Evolutionary conservation across 345 rosid genomes (phyloP), one percentile per base, ranked within the genome.

Genomic region (Stellera chamaejasme): DNA sequence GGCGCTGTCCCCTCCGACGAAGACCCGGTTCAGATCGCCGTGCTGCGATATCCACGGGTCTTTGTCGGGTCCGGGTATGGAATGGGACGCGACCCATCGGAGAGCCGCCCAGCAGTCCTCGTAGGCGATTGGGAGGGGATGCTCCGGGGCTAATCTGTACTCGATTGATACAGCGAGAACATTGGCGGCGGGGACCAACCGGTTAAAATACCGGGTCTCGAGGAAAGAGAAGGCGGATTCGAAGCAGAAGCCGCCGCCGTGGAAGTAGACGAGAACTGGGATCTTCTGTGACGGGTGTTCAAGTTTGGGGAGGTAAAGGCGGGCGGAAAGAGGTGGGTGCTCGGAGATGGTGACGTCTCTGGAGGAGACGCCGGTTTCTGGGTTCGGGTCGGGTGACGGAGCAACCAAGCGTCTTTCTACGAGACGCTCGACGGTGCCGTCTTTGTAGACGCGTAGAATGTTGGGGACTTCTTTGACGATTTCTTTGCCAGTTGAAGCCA

Each of bases 81-180:
- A 47, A 42, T 68, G 60, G 3, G 75, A 63, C 5, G 76, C 72
- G 3, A 64, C 74, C 71, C 75, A 77, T 25, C 63, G 60, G 59
- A 73, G 66, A 2, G 66, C 77, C 8, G 58, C 28, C 79, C 77
- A 79, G 55, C 67, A 71, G 32, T 76, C 84, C 14, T 76, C 71
- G 10, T 60, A 74, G 45, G 59, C 59, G 19, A 53, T 16, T 0
- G 84, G 81, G 13, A 73, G 52, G 13, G 60, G 75, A 45, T 68
- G 49, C 61, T 71, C 78, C 0, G 84, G 84, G 27, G 77, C 74
- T 10, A 64, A 54, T 41, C 77, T 60, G 66, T 73, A 76, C 43
- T 79, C 79, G 8, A 76, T 61, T 14, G 81, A 73, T 23, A 79
- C 39, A 4, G 77, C 77, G 43, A 76, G 36, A 11, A 62, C 65